phyloP scores from a whole-genome alignment of 2,329 filamentous ascomycete species.

The Dothistroma septosporum region DNA sequence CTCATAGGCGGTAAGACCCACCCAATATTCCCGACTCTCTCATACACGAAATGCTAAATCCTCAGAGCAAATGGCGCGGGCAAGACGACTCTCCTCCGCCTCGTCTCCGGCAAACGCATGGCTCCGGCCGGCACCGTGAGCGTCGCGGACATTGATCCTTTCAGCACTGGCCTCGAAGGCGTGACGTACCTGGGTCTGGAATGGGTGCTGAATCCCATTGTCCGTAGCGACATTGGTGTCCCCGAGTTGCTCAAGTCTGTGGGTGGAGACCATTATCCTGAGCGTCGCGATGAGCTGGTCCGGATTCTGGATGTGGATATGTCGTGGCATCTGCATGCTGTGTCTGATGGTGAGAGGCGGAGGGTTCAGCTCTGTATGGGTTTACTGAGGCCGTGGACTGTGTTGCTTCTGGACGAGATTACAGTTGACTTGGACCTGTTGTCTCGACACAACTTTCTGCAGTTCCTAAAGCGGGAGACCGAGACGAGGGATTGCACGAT shows the following conservation, averaged over 20 bases:
- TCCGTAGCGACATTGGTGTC: slow-evolving; percentile 91
- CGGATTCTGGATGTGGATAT: slow-evolving; percentile 86
- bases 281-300: slow-evolving; percentile 80
- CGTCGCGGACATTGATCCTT: slow-evolving; percentile 83
- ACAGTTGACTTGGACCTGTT: slow-evolving; percentile 94
- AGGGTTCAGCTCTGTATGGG: slow-evolving; percentile 97
- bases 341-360: slow-evolving; percentile 85
- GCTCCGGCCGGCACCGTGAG: slow-evolving; percentile 70
- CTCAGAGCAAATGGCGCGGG: slow-evolving; percentile 80
- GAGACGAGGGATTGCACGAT: slow-evolving; percentile 78
- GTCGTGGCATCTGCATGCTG: slow-evolving; percentile 91
- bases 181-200: slow-evolving; percentile 96
- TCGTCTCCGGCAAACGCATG: slow-evolving; percentile 91
- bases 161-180: slow-evolving; percentile 82
- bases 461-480: slow-evolving; percentile 82
- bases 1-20: slow-evolving; percentile 69
- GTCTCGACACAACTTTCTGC: slow-evolving; percentile 76
- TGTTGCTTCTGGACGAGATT: slow-evolving; percentile 90
- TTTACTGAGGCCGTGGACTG: slow-evolving; percentile 81
- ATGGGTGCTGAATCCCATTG: slow-evolving; percentile 97
- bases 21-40: background rate
- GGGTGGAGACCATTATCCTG: slow-evolving; percentile 77
- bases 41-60: slow-evolving; percentile 28
- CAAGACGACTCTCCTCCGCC: slow-evolving; percentile 92
- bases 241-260: slow-evolving; percentile 78